phyloP scores from a whole-genome alignment of 768 basidiomycete species.

The Psilocybe subaeruginosa region DNA sequence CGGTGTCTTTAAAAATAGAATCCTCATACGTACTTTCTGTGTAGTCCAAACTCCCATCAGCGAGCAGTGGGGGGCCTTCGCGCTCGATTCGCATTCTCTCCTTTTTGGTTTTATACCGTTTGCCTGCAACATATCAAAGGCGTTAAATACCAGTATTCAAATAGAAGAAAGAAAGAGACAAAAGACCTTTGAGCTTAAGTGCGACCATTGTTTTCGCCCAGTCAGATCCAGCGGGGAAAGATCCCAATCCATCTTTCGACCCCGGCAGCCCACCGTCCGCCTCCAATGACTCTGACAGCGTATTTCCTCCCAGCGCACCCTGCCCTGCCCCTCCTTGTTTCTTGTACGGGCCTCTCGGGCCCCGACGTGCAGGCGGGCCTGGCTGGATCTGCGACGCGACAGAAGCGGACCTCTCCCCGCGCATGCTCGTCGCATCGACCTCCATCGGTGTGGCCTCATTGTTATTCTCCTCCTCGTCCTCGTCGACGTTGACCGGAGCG shows the following conservation, averaged over 20 bases:
- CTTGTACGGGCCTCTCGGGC: conserved; percentile 57
- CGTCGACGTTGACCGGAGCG: conserved; percentile 38
- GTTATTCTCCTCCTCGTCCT: conserved; percentile 37
- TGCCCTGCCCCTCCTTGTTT: conserved; percentile 31
- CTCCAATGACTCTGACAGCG: conserved; percentile 55
- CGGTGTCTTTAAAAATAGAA: background rate
- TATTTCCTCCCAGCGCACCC: conserved; percentile 23
- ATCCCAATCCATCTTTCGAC: conserved; percentile 73
- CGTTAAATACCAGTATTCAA: too few species aligned
- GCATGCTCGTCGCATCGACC: conserved; percentile 39
- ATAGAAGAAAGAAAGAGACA: background rate
- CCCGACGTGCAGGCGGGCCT: conserved; percentile 26
- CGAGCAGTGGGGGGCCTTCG: conserved; percentile 66
- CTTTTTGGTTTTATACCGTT: conserved; percentile 80
- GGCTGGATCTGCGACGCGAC: conserved; percentile 45
- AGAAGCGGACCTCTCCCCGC: conserved; percentile 48
- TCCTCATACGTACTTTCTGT: conserved; percentile 55
- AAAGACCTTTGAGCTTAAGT: conserved; percentile 72
- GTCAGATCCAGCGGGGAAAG: conserved; percentile 71
- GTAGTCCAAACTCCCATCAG: conserved; percentile 85
- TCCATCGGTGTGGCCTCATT: conserved; percentile 44
- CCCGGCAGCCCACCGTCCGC: conserved; percentile 76
- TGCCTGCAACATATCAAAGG: conserved; percentile 44
- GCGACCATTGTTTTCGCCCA: conserved; percentile 75
- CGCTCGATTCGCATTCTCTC: conserved; percentile 78